Evolutionary conservation across 225 moss, liverwort and hornwort species (phyloP).

Genomic region (Thuidium tamariscinum): DNA sequence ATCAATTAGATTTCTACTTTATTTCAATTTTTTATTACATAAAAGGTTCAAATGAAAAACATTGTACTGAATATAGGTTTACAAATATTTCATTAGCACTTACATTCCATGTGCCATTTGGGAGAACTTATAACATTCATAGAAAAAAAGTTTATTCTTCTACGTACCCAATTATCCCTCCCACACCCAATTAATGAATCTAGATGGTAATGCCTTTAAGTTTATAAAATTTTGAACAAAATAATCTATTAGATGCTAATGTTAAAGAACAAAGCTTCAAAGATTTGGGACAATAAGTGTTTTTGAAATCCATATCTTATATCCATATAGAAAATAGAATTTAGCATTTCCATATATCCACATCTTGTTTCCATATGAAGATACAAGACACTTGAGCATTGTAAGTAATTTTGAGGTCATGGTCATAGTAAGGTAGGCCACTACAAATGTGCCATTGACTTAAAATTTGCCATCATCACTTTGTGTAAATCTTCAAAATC

Average conservation of each 20-base stretch:
- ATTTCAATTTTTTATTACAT: neutral
- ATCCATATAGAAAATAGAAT: neutral
- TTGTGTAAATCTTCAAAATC: too few relatives aligned
- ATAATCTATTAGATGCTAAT: accelerated
- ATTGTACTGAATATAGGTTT: too few relatives aligned
- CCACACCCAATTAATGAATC: accelerated
- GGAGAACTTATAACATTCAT: too few relatives aligned
- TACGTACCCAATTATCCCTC: neutral
- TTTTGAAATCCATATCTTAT: accelerated
- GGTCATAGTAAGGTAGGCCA: neutral
- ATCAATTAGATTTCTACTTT: neutral
- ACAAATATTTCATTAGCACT: too few relatives aligned
- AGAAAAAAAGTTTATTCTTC: neutral
- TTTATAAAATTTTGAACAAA: neutral
- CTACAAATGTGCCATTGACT: accelerated
- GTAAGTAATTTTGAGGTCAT: neutral
- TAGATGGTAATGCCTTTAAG: neutral
- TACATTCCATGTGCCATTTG: neutral
- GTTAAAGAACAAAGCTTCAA: neutral
- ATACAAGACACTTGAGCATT: neutral
- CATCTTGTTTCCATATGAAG: accelerated
- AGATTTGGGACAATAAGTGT: neutral
- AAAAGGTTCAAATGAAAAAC: neutral
- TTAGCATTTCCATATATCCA: accelerated
- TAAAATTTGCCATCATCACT: neutral